phyloP scores from a whole-genome alignment of 2,329 filamentous ascomycete genomes.

The Thyridium curvatum region DNA sequence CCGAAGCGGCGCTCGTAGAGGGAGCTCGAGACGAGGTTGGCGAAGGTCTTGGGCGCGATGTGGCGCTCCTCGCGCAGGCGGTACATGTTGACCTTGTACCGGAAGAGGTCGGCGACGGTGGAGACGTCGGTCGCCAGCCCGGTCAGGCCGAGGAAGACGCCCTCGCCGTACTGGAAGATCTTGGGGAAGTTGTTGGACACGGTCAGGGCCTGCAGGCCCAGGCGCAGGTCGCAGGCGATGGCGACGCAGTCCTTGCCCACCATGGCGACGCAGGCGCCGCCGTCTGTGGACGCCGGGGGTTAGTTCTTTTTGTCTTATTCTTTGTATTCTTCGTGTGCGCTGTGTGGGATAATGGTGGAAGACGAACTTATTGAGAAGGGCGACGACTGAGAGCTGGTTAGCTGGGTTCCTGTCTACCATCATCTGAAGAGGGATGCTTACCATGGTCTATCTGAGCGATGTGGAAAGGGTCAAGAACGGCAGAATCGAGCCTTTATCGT shows the following conservation, averaged over 20 bases:
- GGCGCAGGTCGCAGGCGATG: conserved; percentile 97
- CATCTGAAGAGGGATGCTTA: conserved; percentile 16
- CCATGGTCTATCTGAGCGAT: conserved; percentile 15
- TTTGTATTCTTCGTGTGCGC: conserved; percentile 1
- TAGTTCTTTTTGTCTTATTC: background rate
- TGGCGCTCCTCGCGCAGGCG: conserved; percentile 94
- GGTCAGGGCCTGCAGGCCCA: conserved; percentile 92
- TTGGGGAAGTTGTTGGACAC: conserved; percentile 99
- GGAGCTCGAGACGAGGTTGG: conserved; percentile 85
- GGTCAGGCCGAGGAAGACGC: conserved; percentile 87
- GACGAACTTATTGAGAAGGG: conserved; percentile 91
- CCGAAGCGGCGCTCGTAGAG: conserved; percentile 96
- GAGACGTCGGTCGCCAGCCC: conserved; percentile 93
- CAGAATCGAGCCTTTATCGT: no score
- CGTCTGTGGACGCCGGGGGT: conserved; percentile 41
- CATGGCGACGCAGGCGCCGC: conserved; percentile 97
- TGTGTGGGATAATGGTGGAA: conserved; percentile 3
- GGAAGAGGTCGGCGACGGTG: conserved; percentile 94
- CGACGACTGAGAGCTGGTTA: conserved; percentile 57
- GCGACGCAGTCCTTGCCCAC: conserved; percentile 99
- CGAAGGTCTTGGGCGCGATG: conserved; percentile 91
- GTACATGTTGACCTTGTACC: conserved; percentile 99
- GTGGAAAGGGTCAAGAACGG: no score
- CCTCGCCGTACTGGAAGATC: conserved; percentile 92
- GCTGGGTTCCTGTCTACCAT: conserved; percentile 14